Evolutionary conservation across 352 stramenopile species (phyloP), one percentile per base, ranked within the genome.

Genomic region (Globisporangium solare): DNA sequence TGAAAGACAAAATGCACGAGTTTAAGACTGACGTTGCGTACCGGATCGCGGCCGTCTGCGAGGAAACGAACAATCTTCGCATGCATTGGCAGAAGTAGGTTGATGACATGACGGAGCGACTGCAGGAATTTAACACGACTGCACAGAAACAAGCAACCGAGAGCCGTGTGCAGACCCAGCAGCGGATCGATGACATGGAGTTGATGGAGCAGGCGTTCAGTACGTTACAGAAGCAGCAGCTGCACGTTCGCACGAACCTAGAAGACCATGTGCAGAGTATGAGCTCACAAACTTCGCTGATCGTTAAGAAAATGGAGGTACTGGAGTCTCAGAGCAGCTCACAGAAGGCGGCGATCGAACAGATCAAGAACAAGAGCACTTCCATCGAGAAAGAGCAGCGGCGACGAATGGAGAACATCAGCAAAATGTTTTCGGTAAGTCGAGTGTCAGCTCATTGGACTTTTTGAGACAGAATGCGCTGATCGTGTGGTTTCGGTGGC

Each of bases 1-100:
- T 83, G 27, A 93, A 93, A 54, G 80, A 93, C 66, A 76, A 70
- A 40, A 60, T 86, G 54, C 79, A 91, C 51, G 77, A 85, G 42
- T 69, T 88, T 41, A 79, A 82, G 50, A 76, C 60, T 32, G 72
- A 91, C 54, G 73, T 84, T 18, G 67, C 68, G 10, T 69, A 54
- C 47, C 76, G 76, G 1, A 76, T 86, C 45, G 83, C 76, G 3
- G 67, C 74, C 18, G 68, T 89, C 6, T 76, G 71, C 54, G 71
- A 89, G 55, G 78, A 93, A 53, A 72, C 76, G n/a, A 83, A 74
- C 51, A 82, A 70, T 49, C 60, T 91, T 24, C 79, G 79, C 4
- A 64, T 68, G 7, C 79, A 88, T 51, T 93, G 83, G 76, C 73
- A 89, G 37, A 77, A 83, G 54, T 79, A 91, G 40, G 69, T 83